Evolutionary conservation across 441 rosid species (phyloP), one percentile per base, ranked within the genome.

Genomic region (Cnidoscolus chayamansa): DNA sequence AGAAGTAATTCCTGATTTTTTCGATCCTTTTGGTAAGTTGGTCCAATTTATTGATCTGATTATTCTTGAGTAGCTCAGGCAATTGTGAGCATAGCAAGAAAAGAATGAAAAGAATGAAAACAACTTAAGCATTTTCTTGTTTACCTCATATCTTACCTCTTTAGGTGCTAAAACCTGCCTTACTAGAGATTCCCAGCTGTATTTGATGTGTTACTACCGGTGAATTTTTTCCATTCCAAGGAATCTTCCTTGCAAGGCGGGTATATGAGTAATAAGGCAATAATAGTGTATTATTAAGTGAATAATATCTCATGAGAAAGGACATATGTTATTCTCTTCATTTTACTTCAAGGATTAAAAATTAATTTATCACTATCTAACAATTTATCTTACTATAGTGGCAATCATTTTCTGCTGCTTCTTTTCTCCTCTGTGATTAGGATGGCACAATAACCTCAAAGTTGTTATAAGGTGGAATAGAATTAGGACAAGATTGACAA

Each of bases 131-230:
- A 15, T 50, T 50, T 50, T 50, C 40, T 35, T 50, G 20, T 69
- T 70, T 58, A 54, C 56, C 10, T 47, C 8, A 15, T 12, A 57
- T 43, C 32, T 1, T 69, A 40, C 32, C 31, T 20, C 43, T 61
- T 69, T 56, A 58, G 72, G 63, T 43, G 16, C 49, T 37, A 55
- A 20, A 53, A 19, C 60, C 17, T 55, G n/a, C n/a, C n/a, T 54
- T 54, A 30, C 1, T 13, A 50, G 48, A 51, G 5, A 56, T 68
- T 4, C 13, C 12, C 31, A 16, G 12, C 51, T 50, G 17, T 50
- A 50, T 37, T 57, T 56, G 40, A 56, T 56, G 48, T 13, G 8
- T 70, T 70, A 11, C 31, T 70, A 31, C 15, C 25, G 32, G 48
- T 51, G 32, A 59, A 59, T n/a, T 48, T 70, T 7, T 70, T 45